Evolutionary conservation across 192 early-diverging fungal genomes (phyloP), one percentile per base, ranked within the genome.

Genomic region (Pilobolus umbonatus): DNA sequence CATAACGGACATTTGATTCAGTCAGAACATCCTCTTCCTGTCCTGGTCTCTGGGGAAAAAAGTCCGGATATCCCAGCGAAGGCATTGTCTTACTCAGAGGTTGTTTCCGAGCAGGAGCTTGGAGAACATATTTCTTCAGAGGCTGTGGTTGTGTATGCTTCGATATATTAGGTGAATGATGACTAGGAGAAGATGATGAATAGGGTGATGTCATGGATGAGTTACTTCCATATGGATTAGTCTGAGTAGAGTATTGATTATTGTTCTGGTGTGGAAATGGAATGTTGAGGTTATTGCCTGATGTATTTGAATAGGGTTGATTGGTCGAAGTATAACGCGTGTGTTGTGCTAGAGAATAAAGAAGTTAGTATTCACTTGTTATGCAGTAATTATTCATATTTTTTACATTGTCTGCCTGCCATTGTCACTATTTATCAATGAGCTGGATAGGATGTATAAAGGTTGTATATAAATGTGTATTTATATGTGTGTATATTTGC

Each of bases 1-100:
- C 87, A 54, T 81, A 76, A 8, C 85, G 80, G 43, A 89, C 82
- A 40, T 80, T 82, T 40, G 66, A 70, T 55, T 82, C 79, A 15
- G 73, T 83, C 62, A 86, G 68, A 39, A 63, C 65, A 62, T 78
- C 76, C 61, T 76, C 76, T 50, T 67, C 49, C 38, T 75, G 72
- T 17, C 31, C 50, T 6, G 67, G 36, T 11, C 62, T 61, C 24
- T 80, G 79, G 2, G 85, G 84, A 53, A 81, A 84, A 45, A 85
- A 81, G 48, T 82, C 87, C 39, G 79, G 79, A 56, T 67, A 81
- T 1, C 79, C 79, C 36, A 52, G 21, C 5, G 21, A 49, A 11
- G 57, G 38, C 54, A 69, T 77, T 19, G 69, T 62, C 36, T 65
- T 75, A 55, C 69, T 68, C 2, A 77, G 43, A 24, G 57, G 65